phyloP scores from a whole-genome alignment of 2,329 filamentous ascomycete genomes.

The Ascosphaera aggregata region DNA sequence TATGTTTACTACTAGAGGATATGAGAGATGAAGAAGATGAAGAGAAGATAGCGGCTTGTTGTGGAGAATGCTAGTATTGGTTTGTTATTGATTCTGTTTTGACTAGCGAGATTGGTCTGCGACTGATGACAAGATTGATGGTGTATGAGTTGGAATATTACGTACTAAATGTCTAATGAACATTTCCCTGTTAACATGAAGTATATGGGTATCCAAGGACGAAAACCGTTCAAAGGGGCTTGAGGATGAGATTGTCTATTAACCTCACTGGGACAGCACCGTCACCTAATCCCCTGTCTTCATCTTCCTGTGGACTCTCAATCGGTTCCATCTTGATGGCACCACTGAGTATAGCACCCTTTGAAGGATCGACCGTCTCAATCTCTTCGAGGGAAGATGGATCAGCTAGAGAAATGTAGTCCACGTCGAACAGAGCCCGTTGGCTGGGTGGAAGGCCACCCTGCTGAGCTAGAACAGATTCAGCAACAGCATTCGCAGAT shows the following conservation, averaged over 20 bases:
- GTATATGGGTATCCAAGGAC: background rate
- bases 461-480: constrained; percentile 35
- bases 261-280: constrained; percentile 57
- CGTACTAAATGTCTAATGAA: too few relatives aligned
- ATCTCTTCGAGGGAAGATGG: constrained; percentile 64
- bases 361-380: constrained; percentile 39
- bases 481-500: constrained; percentile 39
- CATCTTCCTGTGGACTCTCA: constrained; percentile 42
- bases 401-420: constrained; percentile 83
- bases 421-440: constrained; percentile 54
- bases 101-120: too few relatives aligned
- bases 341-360: constrained; percentile 67
- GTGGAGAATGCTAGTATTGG: too few relatives aligned
- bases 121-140: too few relatives aligned
- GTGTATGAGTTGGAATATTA: too few relatives aligned
- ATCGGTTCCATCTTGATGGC: constrained; percentile 76
- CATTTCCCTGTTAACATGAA: too few relatives aligned
- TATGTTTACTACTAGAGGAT: too few relatives aligned
- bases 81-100: too few relatives aligned
- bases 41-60: too few relatives aligned
- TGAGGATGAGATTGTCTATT: constrained; percentile 78
- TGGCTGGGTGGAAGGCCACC: constrained; percentile 31
- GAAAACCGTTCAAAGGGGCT: constrained; percentile 8
- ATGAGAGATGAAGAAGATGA: too few relatives aligned
- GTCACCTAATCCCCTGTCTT: constrained; percentile 47